Conservation (phyloP, 345 rosid genomes). For the Euphorbia peplus region DNA sequence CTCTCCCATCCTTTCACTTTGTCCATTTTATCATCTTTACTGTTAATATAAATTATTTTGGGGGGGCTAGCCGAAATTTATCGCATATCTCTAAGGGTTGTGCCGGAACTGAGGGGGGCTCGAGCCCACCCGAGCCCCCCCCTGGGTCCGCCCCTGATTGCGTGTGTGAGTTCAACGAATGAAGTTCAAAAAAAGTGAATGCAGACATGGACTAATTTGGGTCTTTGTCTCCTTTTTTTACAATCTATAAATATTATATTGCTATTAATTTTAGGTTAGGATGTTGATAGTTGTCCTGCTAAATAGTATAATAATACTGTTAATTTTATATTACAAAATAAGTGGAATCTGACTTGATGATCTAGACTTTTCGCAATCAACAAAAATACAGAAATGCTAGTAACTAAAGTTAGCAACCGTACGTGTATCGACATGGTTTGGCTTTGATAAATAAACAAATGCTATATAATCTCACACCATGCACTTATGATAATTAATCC, state of each 20-base stretch:
- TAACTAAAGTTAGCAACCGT: too few relatives aligned
- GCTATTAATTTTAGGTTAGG: constrained; percentile 34
- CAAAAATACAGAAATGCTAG: background rate
- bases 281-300: constrained; percentile 42
- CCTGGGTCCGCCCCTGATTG: too few relatives aligned
- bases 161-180: too few relatives aligned
- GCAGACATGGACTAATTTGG: constrained; percentile 17
- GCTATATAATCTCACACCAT: background rate
- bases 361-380: background rate
- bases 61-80: too few relatives aligned
- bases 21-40: too few relatives aligned
- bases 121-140: too few relatives aligned
- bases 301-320: background rate
- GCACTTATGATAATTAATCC: constrained; percentile 17
- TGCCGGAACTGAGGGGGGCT: too few relatives aligned
- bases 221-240: constrained; percentile 32
- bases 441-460: background rate
- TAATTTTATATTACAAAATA: background rate
- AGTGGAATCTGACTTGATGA: constrained; percentile 40
- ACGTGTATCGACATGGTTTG: background rate
- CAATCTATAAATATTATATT: background rate
- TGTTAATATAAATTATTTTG: too few relatives aligned
- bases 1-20: too few relatives aligned
- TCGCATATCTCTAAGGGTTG: too few relatives aligned
- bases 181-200: background rate